Evolutionary conservation across 371 early-diverging fungal species (phyloP).

Genomic region (Chytridium lagenaria): DNA sequence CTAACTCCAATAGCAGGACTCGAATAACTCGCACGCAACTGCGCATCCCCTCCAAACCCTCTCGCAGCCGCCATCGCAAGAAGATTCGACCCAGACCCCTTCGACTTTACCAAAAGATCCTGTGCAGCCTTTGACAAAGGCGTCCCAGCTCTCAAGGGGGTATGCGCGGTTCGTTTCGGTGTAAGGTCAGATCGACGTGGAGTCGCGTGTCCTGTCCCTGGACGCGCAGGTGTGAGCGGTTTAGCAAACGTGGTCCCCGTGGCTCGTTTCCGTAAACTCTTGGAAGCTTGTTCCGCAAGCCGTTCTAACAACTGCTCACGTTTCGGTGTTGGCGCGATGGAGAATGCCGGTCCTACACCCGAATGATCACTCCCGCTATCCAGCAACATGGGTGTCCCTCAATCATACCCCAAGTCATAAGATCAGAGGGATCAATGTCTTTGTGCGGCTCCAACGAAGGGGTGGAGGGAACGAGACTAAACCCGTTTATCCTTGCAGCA

Average conservation of each 20-base stretch:
- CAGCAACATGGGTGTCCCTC: constrained; percentile 51
- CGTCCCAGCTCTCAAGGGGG: constrained; percentile 5
- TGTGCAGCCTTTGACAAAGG: constrained; percentile 34
- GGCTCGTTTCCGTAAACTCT: constrained; percentile 49
- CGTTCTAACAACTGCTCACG: constrained; percentile 71
- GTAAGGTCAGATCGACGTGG: constrained; percentile 9
- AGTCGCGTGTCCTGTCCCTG: not conserved
- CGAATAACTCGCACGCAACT: constrained; percentile 40
- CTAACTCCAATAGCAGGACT: constrained; percentile 7
- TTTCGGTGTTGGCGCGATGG: constrained; percentile 67
- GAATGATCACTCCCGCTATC: constrained; percentile 40
- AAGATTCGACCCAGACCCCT: not conserved
- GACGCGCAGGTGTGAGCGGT: not conserved
- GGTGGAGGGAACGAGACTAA: constrained; percentile 70
- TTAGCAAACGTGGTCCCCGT: constrained; percentile 4
- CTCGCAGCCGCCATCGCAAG: constrained; percentile 22
- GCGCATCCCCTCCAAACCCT: constrained; percentile 28
- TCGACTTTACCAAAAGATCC: constrained; percentile 14
- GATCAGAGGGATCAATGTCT: constrained; percentile 58
- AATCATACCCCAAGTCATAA: constrained; percentile 82
- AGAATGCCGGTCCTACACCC: constrained; percentile 57
- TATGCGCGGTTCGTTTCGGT: not conserved
- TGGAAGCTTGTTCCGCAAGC: constrained; percentile 69
- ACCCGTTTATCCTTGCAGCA: constrained; percentile 52
- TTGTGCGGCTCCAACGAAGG: constrained; percentile 67